Conservation (phyloP, 2,329 filamentous ascomycete genomes). For the Penicillium olsonii region DNA sequence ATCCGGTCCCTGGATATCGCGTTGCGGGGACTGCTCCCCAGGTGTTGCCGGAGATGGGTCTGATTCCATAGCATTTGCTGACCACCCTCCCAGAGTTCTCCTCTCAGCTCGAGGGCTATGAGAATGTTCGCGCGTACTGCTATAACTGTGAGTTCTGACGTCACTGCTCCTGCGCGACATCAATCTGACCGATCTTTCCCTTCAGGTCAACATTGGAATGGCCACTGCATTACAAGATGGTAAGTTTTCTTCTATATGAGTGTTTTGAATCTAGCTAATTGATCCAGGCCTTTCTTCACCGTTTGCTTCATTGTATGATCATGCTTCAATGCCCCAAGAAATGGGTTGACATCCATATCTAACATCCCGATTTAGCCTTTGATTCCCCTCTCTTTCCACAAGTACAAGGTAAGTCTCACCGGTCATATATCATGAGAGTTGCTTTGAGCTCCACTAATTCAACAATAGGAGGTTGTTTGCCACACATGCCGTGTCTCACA, state of each 20-base stretch:
- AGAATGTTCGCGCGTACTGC: slow-evolving; percentile 48
- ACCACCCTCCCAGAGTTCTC: slow-evolving; percentile 42
- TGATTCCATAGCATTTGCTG: slow-evolving; percentile 13
- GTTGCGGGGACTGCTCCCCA: slow-evolving; percentile 3
- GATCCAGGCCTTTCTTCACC: slow-evolving; percentile 46
- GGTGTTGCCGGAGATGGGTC: slow-evolving; percentile 7
- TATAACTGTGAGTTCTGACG: slow-evolving; percentile 43
- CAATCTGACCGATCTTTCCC: not conserved
- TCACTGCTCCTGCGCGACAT: not conserved
- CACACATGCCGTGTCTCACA: slow-evolving; percentile 41
- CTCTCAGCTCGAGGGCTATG: slow-evolving; percentile 47
- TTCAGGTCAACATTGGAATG: slow-evolving; percentile 46
- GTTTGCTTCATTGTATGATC: slow-evolving; percentile 45
- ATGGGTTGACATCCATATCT: slow-evolving; percentile 6
- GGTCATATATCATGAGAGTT: not conserved
- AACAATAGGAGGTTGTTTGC: slow-evolving; percentile 39
- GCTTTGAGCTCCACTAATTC: not conserved
- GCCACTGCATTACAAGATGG: slow-evolving; percentile 47
- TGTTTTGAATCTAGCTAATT: slow-evolving; percentile 7
- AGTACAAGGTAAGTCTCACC: slow-evolving; percentile 37
- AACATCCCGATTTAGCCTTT: slow-evolving; percentile 32
- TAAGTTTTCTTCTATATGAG: slow-evolving; percentile 20
- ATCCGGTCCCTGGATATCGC: slow-evolving; percentile 8
- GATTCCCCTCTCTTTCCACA: slow-evolving; percentile 41
- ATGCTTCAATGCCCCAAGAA: not conserved